phyloP scores from a whole-genome alignment of 2,329 filamentous ascomycete species.

The Alternaria panax region DNA sequence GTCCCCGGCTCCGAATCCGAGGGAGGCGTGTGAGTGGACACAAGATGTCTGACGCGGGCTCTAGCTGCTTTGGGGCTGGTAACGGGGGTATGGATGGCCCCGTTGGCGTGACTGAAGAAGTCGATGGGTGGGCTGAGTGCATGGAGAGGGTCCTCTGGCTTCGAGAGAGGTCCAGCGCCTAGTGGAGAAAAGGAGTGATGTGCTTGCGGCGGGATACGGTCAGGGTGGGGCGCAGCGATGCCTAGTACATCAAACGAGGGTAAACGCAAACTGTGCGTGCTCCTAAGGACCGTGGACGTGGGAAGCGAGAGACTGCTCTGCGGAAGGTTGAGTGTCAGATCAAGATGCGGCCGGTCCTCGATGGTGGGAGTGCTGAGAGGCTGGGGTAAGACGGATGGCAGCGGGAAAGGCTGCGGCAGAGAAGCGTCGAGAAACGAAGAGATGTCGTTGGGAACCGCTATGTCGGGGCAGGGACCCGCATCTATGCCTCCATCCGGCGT shows the following conservation, averaged over 20 bases:
- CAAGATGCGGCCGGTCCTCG: conserved; percentile 37
- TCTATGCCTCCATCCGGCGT: conserved; percentile 29
- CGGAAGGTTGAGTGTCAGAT: conserved; percentile 36
- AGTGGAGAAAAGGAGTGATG: conserved; percentile 40
- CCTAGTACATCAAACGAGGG: conserved; percentile 63
- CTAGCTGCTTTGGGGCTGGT: conserved; percentile 32
- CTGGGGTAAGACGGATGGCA: conserved; percentile 32
- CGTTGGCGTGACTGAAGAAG: conserved; percentile 28
- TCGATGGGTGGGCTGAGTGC: conserved; percentile 44
- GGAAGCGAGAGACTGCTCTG: conserved; percentile 41
- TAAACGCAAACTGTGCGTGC: conserved; percentile 55
- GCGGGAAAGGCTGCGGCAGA: conserved; percentile 40
- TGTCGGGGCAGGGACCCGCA: conserved; percentile 24
- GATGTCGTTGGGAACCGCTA: conserved; percentile 20
- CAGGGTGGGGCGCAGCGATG: conserved; percentile 57
- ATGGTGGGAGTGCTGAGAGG: conserved; percentile 35
- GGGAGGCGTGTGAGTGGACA: conserved; percentile 57
- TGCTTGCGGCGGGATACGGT: conserved; percentile 43
- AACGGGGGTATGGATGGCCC: conserved; percentile 21
- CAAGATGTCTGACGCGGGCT: conserved; percentile 41
- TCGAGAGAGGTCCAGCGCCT: conserved; percentile 49
- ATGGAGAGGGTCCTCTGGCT: conserved; percentile 52
- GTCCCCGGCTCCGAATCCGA: conserved; percentile 54
- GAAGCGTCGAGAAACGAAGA: conserved; percentile 39
- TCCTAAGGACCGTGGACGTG: conserved; percentile 40